Evolutionary conservation across 2,329 filamentous ascomycete genomes (phyloP).

Genomic region (Periconia sp.): DNA sequence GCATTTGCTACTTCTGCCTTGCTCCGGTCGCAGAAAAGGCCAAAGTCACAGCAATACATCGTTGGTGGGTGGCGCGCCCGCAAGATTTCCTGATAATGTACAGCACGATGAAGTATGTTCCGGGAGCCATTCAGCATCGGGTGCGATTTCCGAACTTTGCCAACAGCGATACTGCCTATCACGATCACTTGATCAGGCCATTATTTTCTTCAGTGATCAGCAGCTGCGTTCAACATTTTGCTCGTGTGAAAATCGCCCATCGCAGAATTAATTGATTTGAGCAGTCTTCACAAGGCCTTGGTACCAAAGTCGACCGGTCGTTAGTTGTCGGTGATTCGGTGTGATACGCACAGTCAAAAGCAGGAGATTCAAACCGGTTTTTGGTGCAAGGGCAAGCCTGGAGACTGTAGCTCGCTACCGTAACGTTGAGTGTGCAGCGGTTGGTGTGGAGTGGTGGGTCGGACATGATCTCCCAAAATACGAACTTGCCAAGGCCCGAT

Average conservation of each 20-base stretch:
- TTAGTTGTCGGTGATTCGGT: neutral
- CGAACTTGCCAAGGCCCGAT: no score
- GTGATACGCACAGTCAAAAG: neutral
- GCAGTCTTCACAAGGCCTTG: no score
- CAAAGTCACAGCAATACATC: neutral
- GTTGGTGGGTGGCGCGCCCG: no score
- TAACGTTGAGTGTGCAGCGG: no score
- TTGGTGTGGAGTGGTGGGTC: no score
- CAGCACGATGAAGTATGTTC: neutral
- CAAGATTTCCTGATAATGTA: neutral
- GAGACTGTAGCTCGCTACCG: no score
- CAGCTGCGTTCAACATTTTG: neutral
- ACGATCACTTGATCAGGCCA: neutral
- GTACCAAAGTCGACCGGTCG: no score
- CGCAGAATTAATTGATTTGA: no score
- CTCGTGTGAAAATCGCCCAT: neutral
- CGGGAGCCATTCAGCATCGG: neutral
- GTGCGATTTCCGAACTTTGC: neutral
- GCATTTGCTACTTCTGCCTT: no score
- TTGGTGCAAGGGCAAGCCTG: no score
- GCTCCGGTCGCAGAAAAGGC: neutral
- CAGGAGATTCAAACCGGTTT: neutral
- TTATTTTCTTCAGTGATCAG: neutral
- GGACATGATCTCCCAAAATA: no score
- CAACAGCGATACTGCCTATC: neutral